Base-by-base conservation (phyloP, 2,329 filamentous ascomycete genomes). In the Phialophora expanda region DNA sequence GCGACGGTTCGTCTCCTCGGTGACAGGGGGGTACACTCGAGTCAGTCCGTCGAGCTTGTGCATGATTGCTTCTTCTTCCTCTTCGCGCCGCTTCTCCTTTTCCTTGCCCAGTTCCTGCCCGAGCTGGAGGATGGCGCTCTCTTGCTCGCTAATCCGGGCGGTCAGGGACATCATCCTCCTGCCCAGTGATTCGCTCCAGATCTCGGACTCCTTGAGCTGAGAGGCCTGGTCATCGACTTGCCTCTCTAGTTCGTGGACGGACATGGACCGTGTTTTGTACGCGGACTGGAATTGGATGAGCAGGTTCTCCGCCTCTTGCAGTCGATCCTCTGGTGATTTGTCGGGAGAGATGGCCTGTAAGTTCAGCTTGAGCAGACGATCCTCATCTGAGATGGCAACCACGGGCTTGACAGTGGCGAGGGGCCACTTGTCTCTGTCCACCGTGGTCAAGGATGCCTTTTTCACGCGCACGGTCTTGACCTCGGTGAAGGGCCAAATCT, bases 401-500 rank as follows among this genome's bases (percentile, higher is more conserved):
- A 14, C 51, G 26, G 51, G 51, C 24, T 24, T 54, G 22, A 54
- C 26, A 24, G 51, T 54, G n/a, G 51, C 51, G n/a, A 28, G 26
- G 26, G 51, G 51, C 51, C 51, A 54, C 26, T 54, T 54, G 20
- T 54, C 51, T 24, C 26, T 54, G 6, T 54, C 51, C 20, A 54
- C 51, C 14, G 51, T 9, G 7, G 51, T 54, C 51, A 54, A 54
- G 20, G 51, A 54, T 17, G 51, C 51, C 24, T 54, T 54, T 24
- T 30, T 54, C 8, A 54, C 24, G 1, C 51, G 51, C 51, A 54
- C 51, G 22, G 20, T 30, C 24, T 54, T 54, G 20, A 54, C 51
- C 26, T 54, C 51, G 24, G 51, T 28, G 51, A 54, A 54, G n/a
- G 51, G 51, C 51, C 51, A 54, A 17, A 54, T 54, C 26, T 54